Conservation (phyloP, 2,329 filamentous ascomycete genomes). For the Tolypocladium ovalisporum region DNA sequence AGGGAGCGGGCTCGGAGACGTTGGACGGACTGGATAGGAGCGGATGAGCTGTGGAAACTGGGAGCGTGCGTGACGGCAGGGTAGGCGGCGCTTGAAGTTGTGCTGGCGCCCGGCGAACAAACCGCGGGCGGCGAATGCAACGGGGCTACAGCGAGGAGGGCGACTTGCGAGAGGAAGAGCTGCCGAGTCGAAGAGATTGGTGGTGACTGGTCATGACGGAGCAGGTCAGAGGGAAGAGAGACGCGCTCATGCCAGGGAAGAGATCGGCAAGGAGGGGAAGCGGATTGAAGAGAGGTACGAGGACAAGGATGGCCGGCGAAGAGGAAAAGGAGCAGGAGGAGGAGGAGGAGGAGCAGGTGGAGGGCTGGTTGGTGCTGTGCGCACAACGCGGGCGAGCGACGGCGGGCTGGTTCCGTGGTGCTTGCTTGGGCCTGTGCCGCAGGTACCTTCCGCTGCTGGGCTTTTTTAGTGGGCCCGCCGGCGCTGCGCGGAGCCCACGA, state of each 20-base stretch:
- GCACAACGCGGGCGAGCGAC: conserved; percentile 2
- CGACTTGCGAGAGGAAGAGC: conserved; percentile 2
- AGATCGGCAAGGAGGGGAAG: conserved; percentile 1
- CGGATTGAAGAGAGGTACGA: neutral
- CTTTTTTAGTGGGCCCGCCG: neutral
- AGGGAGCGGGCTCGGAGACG: neutral
- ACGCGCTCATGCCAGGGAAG: conserved; percentile 4
- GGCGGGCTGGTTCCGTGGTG: conserved; percentile 1
- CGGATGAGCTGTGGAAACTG: neutral
- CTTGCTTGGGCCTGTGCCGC: neutral
- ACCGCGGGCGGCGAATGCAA: conserved; percentile 4
- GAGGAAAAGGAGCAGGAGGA: neutral
- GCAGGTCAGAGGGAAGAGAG: conserved; percentile 1
- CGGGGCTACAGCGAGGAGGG: conserved; percentile 5
- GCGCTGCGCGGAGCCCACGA: neutral
- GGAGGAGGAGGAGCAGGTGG: conserved; percentile 1
- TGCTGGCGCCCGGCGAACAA: conserved; percentile 3
- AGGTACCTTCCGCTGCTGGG: neutral
- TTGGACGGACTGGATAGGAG: neutral
- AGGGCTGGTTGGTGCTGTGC: conserved; percentile 2
- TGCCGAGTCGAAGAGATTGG: conserved; percentile 1
- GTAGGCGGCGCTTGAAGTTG: conserved; percentile 7
- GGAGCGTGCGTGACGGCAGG: conserved; percentile 16
- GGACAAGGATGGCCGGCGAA: neutral
- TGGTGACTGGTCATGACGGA: conserved; percentile 9